Base-by-base conservation (phyloP, 75 land plant genomes). In the Pinus tabuliformis region DNA sequence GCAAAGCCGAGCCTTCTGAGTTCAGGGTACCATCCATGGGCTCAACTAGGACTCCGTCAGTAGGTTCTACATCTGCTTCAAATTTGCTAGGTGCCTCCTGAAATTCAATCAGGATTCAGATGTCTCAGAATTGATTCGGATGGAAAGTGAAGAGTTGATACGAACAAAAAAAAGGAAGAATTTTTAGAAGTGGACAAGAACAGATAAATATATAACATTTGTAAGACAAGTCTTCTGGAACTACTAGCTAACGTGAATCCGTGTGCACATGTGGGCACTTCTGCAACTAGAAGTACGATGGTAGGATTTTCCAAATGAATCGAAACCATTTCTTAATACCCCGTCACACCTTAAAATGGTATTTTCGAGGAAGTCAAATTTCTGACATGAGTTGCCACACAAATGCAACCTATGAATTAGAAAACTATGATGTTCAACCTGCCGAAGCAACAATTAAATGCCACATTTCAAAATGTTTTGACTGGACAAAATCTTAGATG, bases 11-110 rank as follows among this genome's bases (percentile, higher is more conserved):
- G 49, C 98, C 99, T 59, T 89, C 85, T 60, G 90, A 72, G 37
- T 74, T 87, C 15, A 97, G 77, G 63, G 62, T 57, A 22, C 99
- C 99, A 58, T 79, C 83, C 70, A 70, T 58, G 21, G 99, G 98
- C 36, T 94, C 91, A 42, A 91, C 75, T 56, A 58, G 12, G 58
- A 89, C 75, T 13, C 78, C 77, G 81, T 83, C 83, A 57, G 83
- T 91, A 39, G 92, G 90, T 36, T 94, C 99, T 24, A 81, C 57
- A 52, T 91, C 93, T 24, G 89, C 90, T 37, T 81, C 94, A 73
- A 85, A 97, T 80, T 97, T 97, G 80, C 98, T 97, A 17, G 49
- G 77, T 57, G 95, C 99, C 85, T 97, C 99, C 99, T 94, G 84
- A 78, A 82, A 61, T 62, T 28, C 17, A 37, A 68, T n/a, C 49